Base-by-base conservation (phyloP, 176 grass and related monocot species). In the Luzula sylvatica region DNA sequence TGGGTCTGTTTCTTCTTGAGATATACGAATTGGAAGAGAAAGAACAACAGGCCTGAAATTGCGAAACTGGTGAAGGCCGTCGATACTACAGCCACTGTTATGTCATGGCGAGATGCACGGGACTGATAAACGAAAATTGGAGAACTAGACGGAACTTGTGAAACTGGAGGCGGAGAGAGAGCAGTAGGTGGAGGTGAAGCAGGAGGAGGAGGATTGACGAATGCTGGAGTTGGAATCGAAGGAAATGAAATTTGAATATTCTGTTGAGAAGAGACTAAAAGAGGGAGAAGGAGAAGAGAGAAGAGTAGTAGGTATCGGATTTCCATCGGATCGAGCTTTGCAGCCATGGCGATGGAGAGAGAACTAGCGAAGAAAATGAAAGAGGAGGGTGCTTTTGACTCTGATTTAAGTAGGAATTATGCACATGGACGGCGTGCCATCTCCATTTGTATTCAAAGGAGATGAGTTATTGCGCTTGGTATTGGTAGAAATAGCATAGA, bases 51-150 rank as follows among this genome's bases (percentile, higher is more conserved):
- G 0, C 76, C 77, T 6, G 67, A 96, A 44, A 89, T 15, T 29
- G 74, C 84, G 71, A 96, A 89, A 84, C 90, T 89, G 66, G 77
- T 79, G 25, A 87, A 56, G 50, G 90, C 90, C 1, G 90, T 96
- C 73, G 80, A 67, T 3, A 85, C 61, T 2, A 96, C 85, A 7
- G 85, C 90, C 23, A 72, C 80, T 39, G 51, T 80, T 62, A 82
- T 66, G 32, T 82, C 77, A 24, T 65, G 53, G 45, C 67, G 52
- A 39, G 50, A 75, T 1, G 42, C 55, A 24, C 74, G 43, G 4
- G 75, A 54, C 7, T 65, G 44, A 0, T 72, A 12, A 2, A 76
- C 51, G 0, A 44, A 1, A 24, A 73, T 1, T 0, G 60, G 3
- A 0, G 50, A 8, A 15, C 15, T 32, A 5, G 64, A 56, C 1